phyloP scores from a whole-genome alignment of 2,329 filamentous ascomycete species.

The Magnaporthiopsis incrustans region DNA sequence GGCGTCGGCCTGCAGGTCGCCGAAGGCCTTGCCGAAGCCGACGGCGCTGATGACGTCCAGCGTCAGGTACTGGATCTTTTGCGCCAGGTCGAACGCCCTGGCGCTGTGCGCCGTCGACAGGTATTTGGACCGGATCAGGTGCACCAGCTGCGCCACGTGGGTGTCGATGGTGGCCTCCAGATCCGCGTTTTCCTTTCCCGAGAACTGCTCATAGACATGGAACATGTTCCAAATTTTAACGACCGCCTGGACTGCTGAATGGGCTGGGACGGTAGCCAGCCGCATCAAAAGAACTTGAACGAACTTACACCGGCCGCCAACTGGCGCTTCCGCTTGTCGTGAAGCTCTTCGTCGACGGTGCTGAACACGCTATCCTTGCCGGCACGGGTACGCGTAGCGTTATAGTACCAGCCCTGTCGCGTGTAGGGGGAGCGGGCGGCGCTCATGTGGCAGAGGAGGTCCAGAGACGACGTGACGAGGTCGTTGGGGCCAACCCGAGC shows the following conservation, averaged over 20 bases:
- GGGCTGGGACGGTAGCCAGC: no score
- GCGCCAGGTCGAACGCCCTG: conserved; percentile 38
- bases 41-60: conserved; percentile 42
- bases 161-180: conserved; percentile 42
- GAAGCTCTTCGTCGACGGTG: conserved; percentile 27
- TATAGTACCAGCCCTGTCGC: conserved; percentile 21
- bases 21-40: conserved; percentile 36
- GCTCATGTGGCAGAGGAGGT: conserved; percentile 25
- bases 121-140: conserved; percentile 40
- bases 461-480: conserved; percentile 26
- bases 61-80: conserved; percentile 39
- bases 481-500: conserved; percentile 28
- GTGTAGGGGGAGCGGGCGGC: conserved; percentile 23
- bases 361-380: conserved; percentile 25
- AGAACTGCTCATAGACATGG: conserved; percentile 30
- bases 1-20: conserved; percentile 30
- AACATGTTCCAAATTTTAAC: not conserved
- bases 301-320: conserved; percentile 34
- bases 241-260: no score
- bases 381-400: conserved; percentile 26
- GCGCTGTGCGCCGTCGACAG: conserved; percentile 21
- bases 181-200: conserved; percentile 43
- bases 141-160: conserved; percentile 35
- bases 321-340: conserved; percentile 35
- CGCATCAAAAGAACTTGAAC: not conserved